Evolutionary conservation across 768 basidiomycete genomes (phyloP).

Genomic region (Mycena amicta): DNA sequence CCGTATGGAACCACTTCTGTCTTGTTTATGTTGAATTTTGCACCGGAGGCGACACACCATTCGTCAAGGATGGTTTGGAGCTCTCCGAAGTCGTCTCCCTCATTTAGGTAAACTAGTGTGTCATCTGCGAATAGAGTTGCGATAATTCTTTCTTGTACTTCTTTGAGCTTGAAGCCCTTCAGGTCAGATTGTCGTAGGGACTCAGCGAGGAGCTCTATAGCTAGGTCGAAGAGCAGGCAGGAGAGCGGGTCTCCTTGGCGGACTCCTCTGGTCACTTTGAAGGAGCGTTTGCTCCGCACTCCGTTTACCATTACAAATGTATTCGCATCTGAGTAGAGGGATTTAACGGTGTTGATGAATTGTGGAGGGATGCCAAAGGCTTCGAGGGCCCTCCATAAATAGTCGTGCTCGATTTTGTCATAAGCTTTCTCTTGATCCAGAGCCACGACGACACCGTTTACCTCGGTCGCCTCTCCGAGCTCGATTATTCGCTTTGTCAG

Average conservation of each 20-base stretch:
- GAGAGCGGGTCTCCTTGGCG: background rate
- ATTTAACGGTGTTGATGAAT: slow-evolving; percentile 22
- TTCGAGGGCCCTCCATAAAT: slow-evolving; percentile 15
- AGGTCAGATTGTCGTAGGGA: background rate
- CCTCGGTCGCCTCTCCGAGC: slow-evolving; percentile 16
- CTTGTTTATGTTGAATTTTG: background rate
- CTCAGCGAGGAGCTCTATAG: background rate
- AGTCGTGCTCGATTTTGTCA: too few species aligned
- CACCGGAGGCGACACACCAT: background rate
- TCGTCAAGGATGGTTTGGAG: background rate
- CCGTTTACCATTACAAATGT: slow-evolving; percentile 31
- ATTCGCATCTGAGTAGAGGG: slow-evolving; percentile 24
- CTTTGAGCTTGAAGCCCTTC: background rate
- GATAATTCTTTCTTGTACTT: background rate
- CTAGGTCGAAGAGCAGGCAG: too few species aligned
- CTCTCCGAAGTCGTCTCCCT: background rate
- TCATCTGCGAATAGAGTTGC: background rate
- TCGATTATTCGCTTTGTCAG: slow-evolving; percentile 21
- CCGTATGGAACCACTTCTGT: background rate
- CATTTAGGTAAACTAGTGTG: background rate
- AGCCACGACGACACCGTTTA: too few species aligned
- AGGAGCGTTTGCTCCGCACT: slow-evolving; percentile 7
- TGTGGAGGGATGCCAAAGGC: slow-evolving; percentile 7
- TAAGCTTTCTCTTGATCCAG: too few species aligned
- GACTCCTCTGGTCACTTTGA: slow-evolving; percentile 13